Base-by-base conservation (phyloP, 805 yeast genomes). In the Metschnikowia cubensis region DNA sequence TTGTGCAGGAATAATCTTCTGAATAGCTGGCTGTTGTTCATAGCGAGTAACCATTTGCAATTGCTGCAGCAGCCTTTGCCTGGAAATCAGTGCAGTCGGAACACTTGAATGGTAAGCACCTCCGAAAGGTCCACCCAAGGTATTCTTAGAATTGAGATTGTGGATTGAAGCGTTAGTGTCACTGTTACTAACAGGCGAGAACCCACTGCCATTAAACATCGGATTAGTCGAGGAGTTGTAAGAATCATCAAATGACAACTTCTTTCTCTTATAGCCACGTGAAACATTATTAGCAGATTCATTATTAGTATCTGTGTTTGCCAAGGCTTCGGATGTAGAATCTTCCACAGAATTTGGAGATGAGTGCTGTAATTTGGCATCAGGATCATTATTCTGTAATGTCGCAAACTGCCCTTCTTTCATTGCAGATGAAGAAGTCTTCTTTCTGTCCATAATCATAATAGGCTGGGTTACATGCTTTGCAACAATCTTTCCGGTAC, bases 391-490 rank as follows among this genome's bases (percentile, higher is more conserved):
- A 38, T 83, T 74, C 38, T 70, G 75, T 42, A 61, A 20, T 18
- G 48, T 45, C 2, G 50, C 37, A 13, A 49, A 47, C 15, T 48
- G 45, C 1, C 51, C 53, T 7, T 51, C 56, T 17, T 49, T 59
- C 42, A 50, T 59, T 18, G 55, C 45, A 10, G 61, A 41, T 1
- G 74, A 61, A 14, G 68, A 62, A 18, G 81, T 76, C 67, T 89
- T 91, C 76, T 92, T 95, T 67, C 96, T 84, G 67, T 94, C 98
- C 82, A 96, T 92, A 45, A 92, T 90, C 85, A 89, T 85, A 31
- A 92, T 87, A 5, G 89, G 82, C 7, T 83, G 70, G 0, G 96
- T 81, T 6, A 85, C 65, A 18, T 82, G 81, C 59, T 84, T 84
- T 6, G 91, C 97, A 15, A 92, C 76, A 4, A 89, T 75, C 21